Conservation (phyloP, 768 basidiomycete genomes). For the Russula sp. region DNA sequence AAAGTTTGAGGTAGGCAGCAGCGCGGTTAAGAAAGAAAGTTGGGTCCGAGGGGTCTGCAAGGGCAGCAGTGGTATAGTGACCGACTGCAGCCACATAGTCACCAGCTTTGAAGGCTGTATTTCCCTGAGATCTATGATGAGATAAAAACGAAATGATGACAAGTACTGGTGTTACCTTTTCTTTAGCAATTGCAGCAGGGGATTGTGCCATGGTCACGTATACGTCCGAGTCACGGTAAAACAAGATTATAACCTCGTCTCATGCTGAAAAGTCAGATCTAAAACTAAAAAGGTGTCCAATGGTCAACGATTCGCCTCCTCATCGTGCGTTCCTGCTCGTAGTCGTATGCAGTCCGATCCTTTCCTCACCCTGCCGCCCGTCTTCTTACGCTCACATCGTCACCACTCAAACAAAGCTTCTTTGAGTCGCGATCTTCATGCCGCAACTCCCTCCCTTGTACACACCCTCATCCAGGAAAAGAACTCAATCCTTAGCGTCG, state of each 20-base stretch:
- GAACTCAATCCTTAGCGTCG: conserved; percentile 16
- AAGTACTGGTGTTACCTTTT: background rate
- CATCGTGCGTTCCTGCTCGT: conserved; percentile 15
- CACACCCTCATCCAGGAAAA: conserved; percentile 17
- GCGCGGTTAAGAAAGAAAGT: conserved; percentile 85
- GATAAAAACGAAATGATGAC: background rate
- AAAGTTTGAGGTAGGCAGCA: conserved; percentile 88
- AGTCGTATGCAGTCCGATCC: conserved; percentile 5
- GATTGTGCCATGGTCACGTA: background rate
- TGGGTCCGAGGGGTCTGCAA: conserved; percentile 63
- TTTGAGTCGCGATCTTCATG: conserved; percentile 19
- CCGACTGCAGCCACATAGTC: conserved; percentile 78
- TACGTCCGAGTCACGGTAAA: too few species aligned
- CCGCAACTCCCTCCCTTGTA: conserved; percentile 11
- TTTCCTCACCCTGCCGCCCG: conserved; percentile 11
- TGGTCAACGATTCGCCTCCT: background rate
- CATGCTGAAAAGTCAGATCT: background rate
- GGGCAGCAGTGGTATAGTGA: conserved; percentile 76
- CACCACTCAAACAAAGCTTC: conserved; percentile 9
- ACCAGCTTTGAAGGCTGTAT: conserved; percentile 75
- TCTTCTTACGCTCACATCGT: conserved; percentile 2
- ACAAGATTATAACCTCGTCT: too few species aligned
- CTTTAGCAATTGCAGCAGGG: background rate
- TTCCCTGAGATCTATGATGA: conserved; percentile 55
- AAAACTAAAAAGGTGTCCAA: background rate